A percentile compares a stretch with the other conserved stretches of the same genome.
Evolutionary conservation across 495 filamentous ascomycete species (phyloP).

Genomic region (Alectoria sarmentosa): DNA sequence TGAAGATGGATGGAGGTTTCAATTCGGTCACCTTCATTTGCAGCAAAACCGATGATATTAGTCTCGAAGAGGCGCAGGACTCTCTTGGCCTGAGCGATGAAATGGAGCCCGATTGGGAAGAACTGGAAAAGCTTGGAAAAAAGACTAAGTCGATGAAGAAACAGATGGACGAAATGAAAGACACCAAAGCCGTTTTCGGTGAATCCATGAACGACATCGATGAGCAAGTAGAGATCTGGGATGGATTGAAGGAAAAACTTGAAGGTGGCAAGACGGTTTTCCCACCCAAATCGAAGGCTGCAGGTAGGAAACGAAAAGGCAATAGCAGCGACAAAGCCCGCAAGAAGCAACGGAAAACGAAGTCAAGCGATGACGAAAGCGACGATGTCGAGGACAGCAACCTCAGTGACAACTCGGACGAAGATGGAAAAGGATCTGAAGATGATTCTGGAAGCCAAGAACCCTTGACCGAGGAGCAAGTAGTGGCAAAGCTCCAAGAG

Average conservation of each 20-base stretch:
- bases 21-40: conserved; percentile 56
- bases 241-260: conserved; percentile 37
- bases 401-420: conserved; percentile 17
- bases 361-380: conserved; percentile 25
- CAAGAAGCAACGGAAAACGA: conserved; percentile 23
- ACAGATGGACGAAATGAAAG: conserved; percentile 32
- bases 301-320: conserved; percentile 30
- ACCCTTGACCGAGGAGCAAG: conserved; percentile 33
- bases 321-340: conserved; percentile 31
- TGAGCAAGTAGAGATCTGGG: conserved; percentile 41
- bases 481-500: conserved; percentile 34
- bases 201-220: conserved; percentile 34
- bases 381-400: conserved; percentile 25
- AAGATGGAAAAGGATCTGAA: conserved; percentile 24
- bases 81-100: conserved; percentile 40
- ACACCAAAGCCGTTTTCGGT: conserved; percentile 30
- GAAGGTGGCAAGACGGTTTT: conserved; percentile 45
- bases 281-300: conserved; percentile 32
- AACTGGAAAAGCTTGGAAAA: conserved; percentile 33
- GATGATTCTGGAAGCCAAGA: conserved; percentile 13
- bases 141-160: conserved; percentile 31
- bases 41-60: conserved; percentile 63
- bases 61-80: conserved; percentile 43
- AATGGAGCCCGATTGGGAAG: conserved; percentile 28
- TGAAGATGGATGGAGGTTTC: conserved; percentile 56